phyloP scores from a whole-genome alignment of 1,139 yeast species.

The Candida albicans region DNA sequence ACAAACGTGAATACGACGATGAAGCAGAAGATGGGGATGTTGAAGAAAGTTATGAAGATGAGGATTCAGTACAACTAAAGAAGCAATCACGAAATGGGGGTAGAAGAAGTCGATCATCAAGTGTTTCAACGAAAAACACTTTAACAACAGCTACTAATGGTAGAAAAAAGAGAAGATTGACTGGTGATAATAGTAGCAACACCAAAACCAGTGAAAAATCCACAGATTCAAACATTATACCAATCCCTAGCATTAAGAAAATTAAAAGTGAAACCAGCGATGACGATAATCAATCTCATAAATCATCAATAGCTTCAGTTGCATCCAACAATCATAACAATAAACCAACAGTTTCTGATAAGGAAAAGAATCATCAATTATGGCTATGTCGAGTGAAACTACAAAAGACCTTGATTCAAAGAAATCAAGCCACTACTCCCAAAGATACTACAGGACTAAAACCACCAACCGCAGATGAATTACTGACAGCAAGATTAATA shows the following conservation, averaged over 20 bases:
- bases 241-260: not conserved
- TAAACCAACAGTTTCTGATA: slow-evolving; percentile 22
- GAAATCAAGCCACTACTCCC: slow-evolving; percentile 43
- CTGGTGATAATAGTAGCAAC: not conserved
- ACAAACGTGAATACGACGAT: slow-evolving; percentile 14
- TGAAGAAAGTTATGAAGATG: slow-evolving; percentile 8
- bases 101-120: not conserved
- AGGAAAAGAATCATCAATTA: slow-evolving; percentile 46
- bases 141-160: not conserved
- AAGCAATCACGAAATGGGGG: slow-evolving; percentile 8
- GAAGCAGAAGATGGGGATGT: slow-evolving; percentile 14
- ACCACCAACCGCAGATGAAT: slow-evolving; percentile 54
- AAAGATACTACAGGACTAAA: slow-evolving; percentile 32
- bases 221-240: slow-evolving; percentile 1
- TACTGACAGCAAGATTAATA: slow-evolving; percentile 52
- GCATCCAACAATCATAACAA: slow-evolving; percentile 10
- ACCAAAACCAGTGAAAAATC: slow-evolving; percentile 8
- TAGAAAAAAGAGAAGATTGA: slow-evolving; percentile 10
- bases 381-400: slow-evolving; percentile 50
- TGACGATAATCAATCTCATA: slow-evolving; percentile 9
- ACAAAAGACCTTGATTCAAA: slow-evolving; percentile 46
- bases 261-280: slow-evolving; percentile 14
- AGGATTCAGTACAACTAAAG: slow-evolving; percentile 1
- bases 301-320: slow-evolving; percentile 7
- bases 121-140: slow-evolving; percentile 1